A percentile compares a stretch with the other conserved stretches of the same genome.
Evolutionary conservation across 768 basidiomycete species (phyloP).

Genomic region (Suillus subalutaceus): DNA sequence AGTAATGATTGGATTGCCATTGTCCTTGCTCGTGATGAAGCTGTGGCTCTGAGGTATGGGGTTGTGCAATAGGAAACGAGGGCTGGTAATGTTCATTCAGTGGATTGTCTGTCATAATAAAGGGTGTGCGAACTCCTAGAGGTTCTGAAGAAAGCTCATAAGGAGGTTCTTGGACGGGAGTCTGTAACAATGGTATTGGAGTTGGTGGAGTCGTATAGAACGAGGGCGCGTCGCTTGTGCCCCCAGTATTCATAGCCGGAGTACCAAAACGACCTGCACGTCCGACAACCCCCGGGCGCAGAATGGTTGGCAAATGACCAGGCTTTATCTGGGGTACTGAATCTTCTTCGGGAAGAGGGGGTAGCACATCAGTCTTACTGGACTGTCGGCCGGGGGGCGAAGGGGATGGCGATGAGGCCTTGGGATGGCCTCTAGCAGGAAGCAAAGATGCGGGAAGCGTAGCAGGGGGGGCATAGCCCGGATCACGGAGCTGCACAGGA

Average conservation of each 20-base stretch:
- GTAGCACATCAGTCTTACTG: slow-evolving; percentile 37
- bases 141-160: slow-evolving; percentile 1
- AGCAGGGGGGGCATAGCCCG: slow-evolving; percentile 10
- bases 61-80: slow-evolving; percentile 12
- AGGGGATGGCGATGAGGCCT: slow-evolving; percentile 9
- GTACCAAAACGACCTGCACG: slow-evolving; percentile 21
- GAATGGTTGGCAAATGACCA: slow-evolving; percentile 39
- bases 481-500: slow-evolving; percentile 10
- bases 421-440: slow-evolving; percentile 22
- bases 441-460: slow-evolving; percentile 28
- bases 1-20: slow-evolving; percentile 1
- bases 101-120: slow-evolving; percentile 20
- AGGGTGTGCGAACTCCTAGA: slow-evolving; percentile 18
- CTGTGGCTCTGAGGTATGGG: slow-evolving; percentile 14
- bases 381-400: slow-evolving; percentile 6
- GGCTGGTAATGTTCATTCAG: slow-evolving; percentile 13
- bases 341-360: slow-evolving; percentile 42
- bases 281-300: slow-evolving; percentile 43
- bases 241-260: slow-evolving; percentile 15
- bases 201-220: slow-evolving; percentile 13
- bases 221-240: slow-evolving; percentile 18
- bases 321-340: slow-evolving; percentile 20
- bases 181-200: slow-evolving; percentile 15
- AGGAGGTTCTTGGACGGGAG: slow-evolving; percentile 13
- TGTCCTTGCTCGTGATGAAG: slow-evolving; percentile 9